A percentile compares a stretch with the other conserved stretches of the same genome.
Conservation (phyloP, 2,329 filamentous ascomycete species). For the Laburnicola sp. region DNA sequence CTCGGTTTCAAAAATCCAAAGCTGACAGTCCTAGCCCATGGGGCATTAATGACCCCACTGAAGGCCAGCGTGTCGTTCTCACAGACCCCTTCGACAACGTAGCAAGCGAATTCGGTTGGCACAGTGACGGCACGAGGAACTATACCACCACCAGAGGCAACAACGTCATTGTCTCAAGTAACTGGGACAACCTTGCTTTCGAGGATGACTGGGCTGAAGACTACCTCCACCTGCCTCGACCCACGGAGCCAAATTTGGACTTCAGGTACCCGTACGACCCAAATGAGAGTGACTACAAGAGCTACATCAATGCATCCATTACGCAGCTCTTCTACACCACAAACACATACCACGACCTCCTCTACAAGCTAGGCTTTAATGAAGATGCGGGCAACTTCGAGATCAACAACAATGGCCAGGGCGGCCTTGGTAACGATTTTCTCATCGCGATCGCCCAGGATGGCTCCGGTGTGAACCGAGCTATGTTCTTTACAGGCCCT, state of each 20-base stretch:
- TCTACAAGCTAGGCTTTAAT: slow-evolving; percentile 61
- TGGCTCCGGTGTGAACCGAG: slow-evolving; percentile 58
- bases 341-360: slow-evolving; percentile 63
- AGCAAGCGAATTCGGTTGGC: slow-evolving; percentile 59
- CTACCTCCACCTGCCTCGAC: slow-evolving; percentile 58
- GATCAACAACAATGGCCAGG: slow-evolving; percentile 58
- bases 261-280: slow-evolving; percentile 47
- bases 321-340: slow-evolving; percentile 65
- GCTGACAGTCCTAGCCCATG: slow-evolving; percentile 43
- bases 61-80: slow-evolving; percentile 51
- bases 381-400: slow-evolving; percentile 65
- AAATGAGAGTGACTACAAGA: slow-evolving; percentile 26
- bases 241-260: slow-evolving; percentile 46
- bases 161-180: slow-evolving; percentile 60
- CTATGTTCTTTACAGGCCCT: slow-evolving; percentile 57
- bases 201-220: slow-evolving; percentile 7
- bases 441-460: slow-evolving; percentile 63
- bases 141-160: slow-evolving; percentile 62
- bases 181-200: slow-evolving; percentile 43
- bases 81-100: slow-evolving; percentile 54
- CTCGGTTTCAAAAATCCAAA: background rate
- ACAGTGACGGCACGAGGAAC: slow-evolving; percentile 51
- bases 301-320: slow-evolving; percentile 59
- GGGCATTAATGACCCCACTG: slow-evolving; percentile 58
- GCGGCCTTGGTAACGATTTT: slow-evolving; percentile 56